phyloP scores from a whole-genome alignment of 495 filamentous ascomycete genomes.

The Podospora pseudocomata region DNA sequence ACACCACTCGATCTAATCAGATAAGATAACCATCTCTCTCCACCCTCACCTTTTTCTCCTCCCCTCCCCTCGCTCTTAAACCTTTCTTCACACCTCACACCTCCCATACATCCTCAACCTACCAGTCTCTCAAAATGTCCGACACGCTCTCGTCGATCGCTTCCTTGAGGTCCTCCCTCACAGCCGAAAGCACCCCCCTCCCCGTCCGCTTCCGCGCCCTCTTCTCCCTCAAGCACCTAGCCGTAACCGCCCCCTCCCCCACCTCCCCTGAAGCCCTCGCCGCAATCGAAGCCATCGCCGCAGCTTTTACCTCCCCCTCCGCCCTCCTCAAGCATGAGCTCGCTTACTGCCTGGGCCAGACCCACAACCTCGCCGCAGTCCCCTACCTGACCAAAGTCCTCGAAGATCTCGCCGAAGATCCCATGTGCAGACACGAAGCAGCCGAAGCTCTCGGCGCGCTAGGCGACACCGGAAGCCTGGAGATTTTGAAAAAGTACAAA shows the following conservation, averaged over 20 bases:
- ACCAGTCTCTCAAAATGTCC: background rate
- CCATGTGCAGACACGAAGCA: slow-evolving; percentile 95
- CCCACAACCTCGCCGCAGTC: slow-evolving; percentile 67
- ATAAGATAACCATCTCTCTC: slow-evolving; percentile 9
- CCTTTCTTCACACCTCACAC: background rate
- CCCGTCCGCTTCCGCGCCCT: slow-evolving; percentile 91
- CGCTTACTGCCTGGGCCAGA: slow-evolving; percentile 95
- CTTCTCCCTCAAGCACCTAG: slow-evolving; percentile 94
- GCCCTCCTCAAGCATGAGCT: slow-evolving; percentile 91
- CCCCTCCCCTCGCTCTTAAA: background rate
- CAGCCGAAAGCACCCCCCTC: slow-evolving; percentile 73
- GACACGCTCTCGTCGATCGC: slow-evolving; percentile 40
- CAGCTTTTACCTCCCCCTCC: slow-evolving; percentile 78
- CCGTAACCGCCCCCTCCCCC: slow-evolving; percentile 50
- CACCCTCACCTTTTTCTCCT: slow-evolving; percentile 17
- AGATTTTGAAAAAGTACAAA: slow-evolving; percentile 64
- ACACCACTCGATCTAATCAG: background rate
- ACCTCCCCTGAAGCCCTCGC: slow-evolving; percentile 56
- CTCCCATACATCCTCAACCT: background rate
- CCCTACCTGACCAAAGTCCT: slow-evolving; percentile 73
- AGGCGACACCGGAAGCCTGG: slow-evolving; percentile 66
- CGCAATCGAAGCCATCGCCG: slow-evolving; percentile 90
- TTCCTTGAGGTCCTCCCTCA: slow-evolving; percentile 70
- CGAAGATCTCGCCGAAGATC: slow-evolving; percentile 72
- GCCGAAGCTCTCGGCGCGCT: slow-evolving; percentile 93